Base-by-base conservation (phyloP, 495 filamentous ascomycete genomes). In the Penicillium coffeae region DNA sequence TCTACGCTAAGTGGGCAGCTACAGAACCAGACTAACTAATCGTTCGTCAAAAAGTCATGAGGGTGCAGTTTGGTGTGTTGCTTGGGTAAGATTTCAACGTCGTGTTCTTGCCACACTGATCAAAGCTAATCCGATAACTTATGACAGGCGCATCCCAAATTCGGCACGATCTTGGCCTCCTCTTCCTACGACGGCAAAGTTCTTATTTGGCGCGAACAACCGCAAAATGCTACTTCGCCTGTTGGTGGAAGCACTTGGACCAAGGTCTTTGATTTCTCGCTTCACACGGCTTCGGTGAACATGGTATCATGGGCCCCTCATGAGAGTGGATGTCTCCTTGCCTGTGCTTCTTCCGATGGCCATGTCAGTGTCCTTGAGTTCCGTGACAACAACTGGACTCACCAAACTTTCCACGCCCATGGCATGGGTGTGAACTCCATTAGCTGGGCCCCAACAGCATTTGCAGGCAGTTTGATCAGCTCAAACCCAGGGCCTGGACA, bases 181-280 rank as follows among this genome's bases (percentile, higher is more conserved):
- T 88, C 90, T 45, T 86, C 85, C 57, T 97, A 96, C 74, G 94
- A 97, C 70, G 93, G 93, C 70, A 95, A 93, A 68, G 92, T 97
- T 52, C 79, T 96, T 63, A 96, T 99, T 75, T 97, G 90, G 90
- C 90, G 90, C 65, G 93, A 99, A 74, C 83, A 86, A 64, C 71
- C 73, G 37, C 68, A 74, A 43, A 74, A 64, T 54, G 58, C 73
- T 25, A 66, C 70, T 41, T 69, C 69, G 20, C 71, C 68, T 44
- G 58, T 58, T 18, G 71, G 73, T 55, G 72, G 76, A 52, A 72
- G 75, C 59, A 61, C 70, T 45, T 89, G 87, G 88, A 82, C 86
- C 55, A 81, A 84, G 66, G 87, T 95, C 72, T 92, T 90, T 72
- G 87, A 92, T 59, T 92, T 90, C 69, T 82, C 85, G 40, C 83